phyloP scores from a whole-genome alignment of 2,329 filamentous ascomycete genomes.

The Xylaria hypoxylon region DNA sequence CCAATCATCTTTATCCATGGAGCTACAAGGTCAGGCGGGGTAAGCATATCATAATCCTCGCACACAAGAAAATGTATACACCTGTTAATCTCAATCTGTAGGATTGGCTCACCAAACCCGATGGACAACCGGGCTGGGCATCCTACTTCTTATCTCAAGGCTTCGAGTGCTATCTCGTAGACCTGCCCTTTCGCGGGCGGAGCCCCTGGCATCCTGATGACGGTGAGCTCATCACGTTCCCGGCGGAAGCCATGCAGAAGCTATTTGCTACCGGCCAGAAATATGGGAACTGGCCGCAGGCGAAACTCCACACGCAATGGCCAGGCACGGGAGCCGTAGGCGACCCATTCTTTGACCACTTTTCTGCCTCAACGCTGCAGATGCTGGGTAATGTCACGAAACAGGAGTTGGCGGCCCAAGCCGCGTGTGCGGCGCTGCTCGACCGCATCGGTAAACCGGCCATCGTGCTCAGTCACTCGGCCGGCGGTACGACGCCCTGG shows the following conservation, averaged over 20 bases:
- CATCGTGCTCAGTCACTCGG: slow-evolving; percentile 59
- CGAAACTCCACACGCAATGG: slow-evolving; percentile 58
- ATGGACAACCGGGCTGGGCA: slow-evolving; percentile 61
- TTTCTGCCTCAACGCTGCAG: slow-evolving; percentile 56
- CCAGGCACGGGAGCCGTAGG: slow-evolving; percentile 55
- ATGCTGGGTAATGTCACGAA: slow-evolving; percentile 51
- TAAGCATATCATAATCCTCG: slow-evolving; percentile 44
- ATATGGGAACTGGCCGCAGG: slow-evolving; percentile 54
- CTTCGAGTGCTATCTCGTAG: slow-evolving; percentile 61
- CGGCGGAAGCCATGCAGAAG: slow-evolving; percentile 53
- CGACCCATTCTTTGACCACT: slow-evolving; percentile 56
- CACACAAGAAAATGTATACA: background rate
- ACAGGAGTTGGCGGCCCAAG: slow-evolving; percentile 54
- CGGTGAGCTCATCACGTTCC: slow-evolving; percentile 43
- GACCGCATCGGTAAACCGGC: slow-evolving; percentile 57
- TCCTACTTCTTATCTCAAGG: slow-evolving; percentile 60
- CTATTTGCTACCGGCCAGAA: slow-evolving; percentile 53
- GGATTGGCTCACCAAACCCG: slow-evolving; percentile 62
- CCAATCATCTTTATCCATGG: slow-evolving; percentile 60
- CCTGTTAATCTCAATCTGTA: slow-evolving; percentile 34
- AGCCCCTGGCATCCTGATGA: slow-evolving; percentile 50
- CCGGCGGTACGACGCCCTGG: slow-evolving; percentile 58
- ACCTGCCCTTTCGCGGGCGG: slow-evolving; percentile 60
- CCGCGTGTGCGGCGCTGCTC: slow-evolving; percentile 56
- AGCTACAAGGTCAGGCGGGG: slow-evolving; percentile 56